Evolutionary conservation across 208 protist genomes (phyloP).

Genomic region (Acanthamoeba quina): DNA sequence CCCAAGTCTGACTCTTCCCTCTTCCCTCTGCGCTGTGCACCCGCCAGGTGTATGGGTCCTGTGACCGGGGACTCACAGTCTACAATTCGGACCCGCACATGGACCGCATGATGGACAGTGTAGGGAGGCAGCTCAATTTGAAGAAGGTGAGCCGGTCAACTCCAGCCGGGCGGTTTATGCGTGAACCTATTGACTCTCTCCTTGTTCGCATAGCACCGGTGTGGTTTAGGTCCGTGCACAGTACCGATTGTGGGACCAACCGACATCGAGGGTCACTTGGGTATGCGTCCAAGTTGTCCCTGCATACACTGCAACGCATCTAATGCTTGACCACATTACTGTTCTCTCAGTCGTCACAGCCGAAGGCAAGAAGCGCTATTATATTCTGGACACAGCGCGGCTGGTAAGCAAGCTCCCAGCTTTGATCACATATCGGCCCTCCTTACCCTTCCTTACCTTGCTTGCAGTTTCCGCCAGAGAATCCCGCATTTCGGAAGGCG

Average conservation of each 20-base stretch:
- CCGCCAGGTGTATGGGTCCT: neutral
- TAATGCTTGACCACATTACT: neutral
- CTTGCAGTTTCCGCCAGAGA: neutral
- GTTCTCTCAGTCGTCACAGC: neutral
- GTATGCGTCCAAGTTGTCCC: neutral
- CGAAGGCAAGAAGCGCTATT: neutral
- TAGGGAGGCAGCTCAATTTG: neutral
- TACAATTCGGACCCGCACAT: neutral
- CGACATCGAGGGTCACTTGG: neutral
- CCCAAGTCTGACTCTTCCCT: no score
- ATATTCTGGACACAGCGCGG: neutral
- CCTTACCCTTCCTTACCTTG: neutral
- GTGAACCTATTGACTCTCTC: no score
- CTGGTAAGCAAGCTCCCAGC: neutral
- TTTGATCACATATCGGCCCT: neutral
- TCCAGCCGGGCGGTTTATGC: neutral
- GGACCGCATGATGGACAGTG: neutral
- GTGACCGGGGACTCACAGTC: neutral
- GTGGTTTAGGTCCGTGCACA: neutral
- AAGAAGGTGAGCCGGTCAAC: neutral
- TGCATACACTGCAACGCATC: neutral
- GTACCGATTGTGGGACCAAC: neutral
- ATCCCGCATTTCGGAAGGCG: neutral
- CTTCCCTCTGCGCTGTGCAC: no score
- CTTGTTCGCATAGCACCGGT: neutral